Evolutionary conservation across 371 early-diverging fungal genomes (phyloP).

Genomic region (Apophysomyces trapeziformis): DNA sequence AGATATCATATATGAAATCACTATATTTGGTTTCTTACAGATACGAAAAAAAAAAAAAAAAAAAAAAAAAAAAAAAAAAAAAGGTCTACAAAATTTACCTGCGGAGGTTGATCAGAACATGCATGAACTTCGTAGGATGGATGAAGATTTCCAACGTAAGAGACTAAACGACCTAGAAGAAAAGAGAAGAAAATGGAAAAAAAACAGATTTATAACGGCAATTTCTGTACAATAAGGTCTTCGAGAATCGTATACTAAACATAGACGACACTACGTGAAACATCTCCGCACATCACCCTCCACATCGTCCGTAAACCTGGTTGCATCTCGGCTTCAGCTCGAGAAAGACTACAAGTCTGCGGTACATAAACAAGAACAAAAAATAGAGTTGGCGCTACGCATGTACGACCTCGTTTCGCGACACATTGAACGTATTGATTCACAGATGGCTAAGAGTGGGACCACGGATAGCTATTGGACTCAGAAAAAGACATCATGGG

Average conservation of each 20-base stretch:
- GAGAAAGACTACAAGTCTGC: slow-evolving; percentile 53
- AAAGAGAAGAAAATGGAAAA: slow-evolving; percentile 2
- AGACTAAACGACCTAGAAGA: background rate
- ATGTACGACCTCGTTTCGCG: slow-evolving; percentile 56
- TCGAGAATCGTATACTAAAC: slow-evolving; percentile 35
- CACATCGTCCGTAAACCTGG: slow-evolving; percentile 24
- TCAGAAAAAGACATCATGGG: slow-evolving; percentile 16
- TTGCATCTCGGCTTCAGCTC: slow-evolving; percentile 33
- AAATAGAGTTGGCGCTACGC: slow-evolving; percentile 50
- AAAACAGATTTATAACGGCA: slow-evolving; percentile 22
- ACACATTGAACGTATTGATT: slow-evolving; percentile 57
- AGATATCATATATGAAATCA: slow-evolving; percentile 4
- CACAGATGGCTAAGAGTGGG: slow-evolving; percentile 49
- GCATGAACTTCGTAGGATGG: slow-evolving; percentile 58
- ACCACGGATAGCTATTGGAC: slow-evolving; percentile 42
- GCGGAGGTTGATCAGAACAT: slow-evolving; percentile 58
- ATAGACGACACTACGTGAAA: slow-evolving; percentile 31
- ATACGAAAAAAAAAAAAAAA: background rate
- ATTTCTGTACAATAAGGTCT: slow-evolving; percentile 12
- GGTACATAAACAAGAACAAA: slow-evolving; percentile 55
- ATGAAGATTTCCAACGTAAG: slow-evolving; percentile 58
- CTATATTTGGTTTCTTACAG: background rate
- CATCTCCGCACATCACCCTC: slow-evolving; percentile 17
- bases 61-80: slow-evolving; percentile 6
- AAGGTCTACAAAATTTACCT: slow-evolving; percentile 55